A percentile compares a stretch with the other conserved stretches of the same genome.
Conservation (phyloP, 139 green algal species). For the Trebouxia sp. region DNA sequence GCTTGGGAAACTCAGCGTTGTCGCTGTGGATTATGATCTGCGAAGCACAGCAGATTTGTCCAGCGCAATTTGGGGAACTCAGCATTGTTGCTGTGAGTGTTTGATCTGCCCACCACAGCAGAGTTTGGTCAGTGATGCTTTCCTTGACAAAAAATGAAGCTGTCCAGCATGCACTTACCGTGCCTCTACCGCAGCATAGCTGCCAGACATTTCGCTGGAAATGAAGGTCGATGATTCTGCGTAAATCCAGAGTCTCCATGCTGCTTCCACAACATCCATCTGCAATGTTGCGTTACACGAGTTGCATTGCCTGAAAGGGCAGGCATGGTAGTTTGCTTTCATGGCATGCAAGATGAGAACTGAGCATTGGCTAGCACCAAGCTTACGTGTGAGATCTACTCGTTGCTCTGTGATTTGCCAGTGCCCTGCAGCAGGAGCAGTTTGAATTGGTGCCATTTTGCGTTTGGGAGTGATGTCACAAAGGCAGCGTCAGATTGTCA, state of each 20-base stretch:
- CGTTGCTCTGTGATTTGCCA: conserved; percentile 24
- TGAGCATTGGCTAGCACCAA: too few species aligned
- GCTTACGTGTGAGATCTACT: conserved; percentile 25
- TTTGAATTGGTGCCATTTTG: neutral
- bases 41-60: neutral
- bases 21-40: conserved; percentile 26
- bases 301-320: too few species aligned
- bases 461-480: too few species aligned
- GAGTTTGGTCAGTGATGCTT: neutral
- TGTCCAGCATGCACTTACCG: neutral
- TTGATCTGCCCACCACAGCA: too few species aligned
- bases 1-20: conserved; percentile 17
- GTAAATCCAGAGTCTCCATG: conserved; percentile 4
- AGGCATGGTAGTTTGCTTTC: too few species aligned
- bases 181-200: neutral
- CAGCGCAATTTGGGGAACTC: neutral
- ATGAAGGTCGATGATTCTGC: conserved; percentile 8
- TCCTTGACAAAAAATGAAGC: neutral
- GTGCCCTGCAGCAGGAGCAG: neutral
- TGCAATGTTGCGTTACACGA: neutral
- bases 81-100: neutral
- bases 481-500: too few species aligned
- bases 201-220: neutral
- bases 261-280: conserved; percentile 15
- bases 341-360: too few species aligned